Evolutionary conservation across 345 rosid genomes (phyloP), one percentile per base, ranked within the genome.

Genomic region (Arabidopsis arenosa): DNA sequence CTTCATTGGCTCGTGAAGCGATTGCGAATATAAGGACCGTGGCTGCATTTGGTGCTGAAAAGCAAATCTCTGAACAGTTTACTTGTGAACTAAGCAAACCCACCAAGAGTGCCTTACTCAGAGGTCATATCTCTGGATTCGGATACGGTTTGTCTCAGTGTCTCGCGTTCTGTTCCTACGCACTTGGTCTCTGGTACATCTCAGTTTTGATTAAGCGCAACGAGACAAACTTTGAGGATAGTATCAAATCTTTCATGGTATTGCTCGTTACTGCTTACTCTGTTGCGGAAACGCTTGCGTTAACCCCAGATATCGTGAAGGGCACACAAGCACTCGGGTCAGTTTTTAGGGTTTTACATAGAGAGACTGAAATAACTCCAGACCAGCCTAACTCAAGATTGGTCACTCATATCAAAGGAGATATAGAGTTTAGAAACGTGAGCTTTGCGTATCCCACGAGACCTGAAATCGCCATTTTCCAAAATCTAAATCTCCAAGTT

Each of bases 181-280:
- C 97, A 1, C 93, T 93, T 9, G 97, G 93, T 33, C 94, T 93
- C 56, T 91, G 98, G 96, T 93, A 93, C 49, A 84, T 87, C 32
- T 93, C 98, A 2, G 80, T 84, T 10, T 83, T 88, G 28, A 84
- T 93, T 21, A 76, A 77, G 73, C 83, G 73, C 14, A 82, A 79
- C 13, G 82, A 68, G 28, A 83, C 97, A 3, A 77, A 83, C 52
- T 91, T 93, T 5, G 81, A 85, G 23, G 68, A 85, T 52, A 70
- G 83, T 63, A 89, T 89, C 49, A 89, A 86, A 63, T 72, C 93
- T 63, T 93, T 87, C 80, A 84, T 91, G 89, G 85, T 93, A 6
- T 66, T 93, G 71, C 78, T 91, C 51, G 66, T 89, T 57, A 87
- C 97, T 5, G 88, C 97, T 64, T 74, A 72, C 56, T 75, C 88